Base-by-base conservation (phyloP, 2,329 filamentous ascomycete species). In the Dendryphion nanum region DNA sequence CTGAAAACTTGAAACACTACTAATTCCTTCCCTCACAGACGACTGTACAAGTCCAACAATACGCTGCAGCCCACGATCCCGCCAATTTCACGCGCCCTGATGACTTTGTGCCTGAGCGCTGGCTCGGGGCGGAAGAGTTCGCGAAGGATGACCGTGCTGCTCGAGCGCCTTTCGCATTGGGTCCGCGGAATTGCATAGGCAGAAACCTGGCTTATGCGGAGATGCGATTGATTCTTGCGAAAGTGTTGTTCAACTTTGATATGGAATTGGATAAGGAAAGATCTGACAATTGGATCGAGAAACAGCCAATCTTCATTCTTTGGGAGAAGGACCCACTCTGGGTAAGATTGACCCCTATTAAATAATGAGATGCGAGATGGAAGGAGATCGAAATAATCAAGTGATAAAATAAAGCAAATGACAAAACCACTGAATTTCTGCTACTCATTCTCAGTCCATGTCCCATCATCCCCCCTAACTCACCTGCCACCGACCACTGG, bases 151-250 rank as follows among this genome's bases (percentile, higher is more conserved):
- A 44, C 2, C 60, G 46, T 38, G 40, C 48, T 8, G 54, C 41
- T 0, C 20, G 52, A 4, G 40, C 56, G 6, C 51, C 59, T 0
- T 63, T 65, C 19, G 54, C 47, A 1, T 30, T 40, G 18, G 60
- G 59, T 0, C 59, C 59, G 2, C 40, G 59, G 6, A 55, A 54
- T 18, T 63, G 61, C 29, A 20, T 65, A 5, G 61, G 61, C 2
- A 66, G 61, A 44, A 65, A 59, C 38, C 41, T 58, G 17, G 61
- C 63, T 1, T 64, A 67, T 37, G 56, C 56, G 24, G 59, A 63
- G 35, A 59, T 63, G 47, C 45, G 60, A 1, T 31, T 62, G 1
- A 37, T 63, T 2, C 33, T 61, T 2, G 53, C 52, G 2, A 50
- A 37, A 12, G 7, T 62, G 2, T 16, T 60, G 1, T 50, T 50